Evolutionary conservation across 1,284 basidiomycete species (phyloP), one percentile per base, ranked within the genome.

Genomic region (Irpex sp.): DNA sequence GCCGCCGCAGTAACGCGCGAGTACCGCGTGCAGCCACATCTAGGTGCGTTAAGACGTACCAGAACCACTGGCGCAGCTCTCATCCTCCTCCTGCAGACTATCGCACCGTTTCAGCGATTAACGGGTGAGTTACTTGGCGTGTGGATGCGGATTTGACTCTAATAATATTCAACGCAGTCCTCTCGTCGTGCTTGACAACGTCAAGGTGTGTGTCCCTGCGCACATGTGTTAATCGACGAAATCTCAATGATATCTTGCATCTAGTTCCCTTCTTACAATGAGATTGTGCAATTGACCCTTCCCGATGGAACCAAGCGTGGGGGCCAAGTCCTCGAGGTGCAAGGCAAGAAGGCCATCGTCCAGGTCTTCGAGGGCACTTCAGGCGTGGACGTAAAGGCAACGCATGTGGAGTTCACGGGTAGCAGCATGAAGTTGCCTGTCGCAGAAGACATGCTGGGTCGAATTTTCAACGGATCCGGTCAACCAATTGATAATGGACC

Each of bases 361-460:
- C 97, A 99, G 76, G 95, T 99, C 65, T 99, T 99, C 72, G 97
- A 99, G 77, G 97, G 97, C 61, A 99, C 97, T 6, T 89, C 95
- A 4, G 97, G 97, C 58, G 94, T 99, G 62, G 97, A 99, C 77
- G 97, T 99, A 68, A 95, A 94, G 75, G 88, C 93, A 31, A 99
- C 97, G 2, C 96, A 97, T 76, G 94, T 99, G 75, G 95, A 98
- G 75, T 99, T 99, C 77, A 97, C 97, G 31, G 97, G 97, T 50
- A 93, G 91, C 70, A 95, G 93, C 74, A 99, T 99, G 97, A 98
- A 98, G 78, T 84, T 99, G 13, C 96, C 97, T 63, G 97, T 99
- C 21, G 94, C 95, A n/a, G 97, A 99, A 78, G 97, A 99, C 81
- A 98, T 98, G 97, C 79, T 98, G 69, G 97, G 97, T 51, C 92